A percentile compares a stretch with the other conserved stretches of the same genome.
Evolutionary conservation across 1,284 basidiomycete species (phyloP).

Genomic region (Schizophyllum commune): DNA sequence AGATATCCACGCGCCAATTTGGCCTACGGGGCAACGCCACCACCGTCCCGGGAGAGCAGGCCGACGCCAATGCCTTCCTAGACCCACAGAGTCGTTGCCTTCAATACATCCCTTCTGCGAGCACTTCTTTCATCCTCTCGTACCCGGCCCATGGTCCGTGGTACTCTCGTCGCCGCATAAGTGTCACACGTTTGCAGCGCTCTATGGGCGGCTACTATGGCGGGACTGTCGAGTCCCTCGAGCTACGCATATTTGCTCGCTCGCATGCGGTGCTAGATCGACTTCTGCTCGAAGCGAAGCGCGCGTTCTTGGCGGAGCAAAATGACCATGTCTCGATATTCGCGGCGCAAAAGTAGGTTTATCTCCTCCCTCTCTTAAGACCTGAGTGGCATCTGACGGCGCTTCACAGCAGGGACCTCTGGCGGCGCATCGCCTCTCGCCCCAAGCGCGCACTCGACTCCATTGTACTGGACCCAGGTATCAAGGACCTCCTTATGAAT

Average conservation of each 20-base stretch:
- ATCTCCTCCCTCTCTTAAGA: not conserved
- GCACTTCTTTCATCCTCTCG: not conserved
- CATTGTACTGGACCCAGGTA: slow-evolving; percentile 55
- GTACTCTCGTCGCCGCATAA: slow-evolving; percentile 42
- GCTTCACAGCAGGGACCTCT: slow-evolving; percentile 28
- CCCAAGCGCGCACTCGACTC: slow-evolving; percentile 37
- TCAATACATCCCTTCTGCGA: slow-evolving; percentile 38
- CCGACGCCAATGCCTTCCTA: slow-evolving; percentile 9
- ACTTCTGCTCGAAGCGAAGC: slow-evolving; percentile 51
- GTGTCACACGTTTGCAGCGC: slow-evolving; percentile 28
- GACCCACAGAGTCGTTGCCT: slow-evolving; percentile 27
- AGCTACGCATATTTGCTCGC: slow-evolving; percentile 43
- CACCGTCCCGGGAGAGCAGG: slow-evolving; percentile 27
- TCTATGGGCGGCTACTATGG: slow-evolving; percentile 23
- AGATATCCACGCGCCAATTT: slow-evolving; percentile 38
- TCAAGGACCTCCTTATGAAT: slow-evolving; percentile 54
- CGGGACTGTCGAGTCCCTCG: slow-evolving; percentile 26
- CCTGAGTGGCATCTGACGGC: not conserved
- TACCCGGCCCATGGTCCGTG: slow-evolving; percentile 38
- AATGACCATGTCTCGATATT: slow-evolving; percentile 49
- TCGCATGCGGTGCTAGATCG: slow-evolving; percentile 38
- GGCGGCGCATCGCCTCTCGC: slow-evolving; percentile 49
- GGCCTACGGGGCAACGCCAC: slow-evolving; percentile 27
- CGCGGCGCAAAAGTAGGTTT: slow-evolving; percentile 25
- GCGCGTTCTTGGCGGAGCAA: slow-evolving; percentile 40